A percentile compares a stretch with the other conserved stretches of the same genome.
phyloP scores from a whole-genome alignment of 805 yeast genomes.

The Yarrowia bubula region DNA sequence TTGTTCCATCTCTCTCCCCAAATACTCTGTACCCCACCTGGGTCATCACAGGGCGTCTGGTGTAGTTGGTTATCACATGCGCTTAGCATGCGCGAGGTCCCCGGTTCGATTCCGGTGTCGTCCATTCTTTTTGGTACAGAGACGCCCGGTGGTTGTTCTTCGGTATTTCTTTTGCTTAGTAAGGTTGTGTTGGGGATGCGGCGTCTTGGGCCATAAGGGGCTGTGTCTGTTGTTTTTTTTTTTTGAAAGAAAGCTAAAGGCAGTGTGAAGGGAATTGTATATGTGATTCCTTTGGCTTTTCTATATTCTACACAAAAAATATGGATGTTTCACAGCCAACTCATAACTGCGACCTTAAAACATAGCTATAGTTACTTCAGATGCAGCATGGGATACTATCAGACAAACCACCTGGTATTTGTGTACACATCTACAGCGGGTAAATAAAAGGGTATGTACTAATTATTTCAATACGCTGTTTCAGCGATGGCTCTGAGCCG shows the following conservation, averaged over 20 bases:
- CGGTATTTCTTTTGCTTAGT: not conserved
- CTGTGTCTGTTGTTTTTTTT: not conserved
- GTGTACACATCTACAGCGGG: not conserved
- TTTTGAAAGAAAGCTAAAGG: no score
- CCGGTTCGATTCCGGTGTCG: slow-evolving; percentile 28
- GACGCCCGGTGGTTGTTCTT: not conserved
- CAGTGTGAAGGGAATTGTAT: no score
- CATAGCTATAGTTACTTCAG: no score
- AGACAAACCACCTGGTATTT: no score
- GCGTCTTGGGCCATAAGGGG: no score
- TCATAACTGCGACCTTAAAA: no score
- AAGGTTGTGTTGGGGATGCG: no score
- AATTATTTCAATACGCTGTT: not conserved
- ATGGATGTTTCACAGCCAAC: no score
- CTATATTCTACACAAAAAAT: no score
- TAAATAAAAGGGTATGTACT: not conserved
- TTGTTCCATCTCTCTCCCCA: not conserved
- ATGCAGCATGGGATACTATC: no score
- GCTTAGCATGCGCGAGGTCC: slow-evolving; percentile 28
- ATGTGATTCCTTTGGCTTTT: no score
- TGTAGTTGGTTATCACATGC: slow-evolving; percentile 28
- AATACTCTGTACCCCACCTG: not conserved
- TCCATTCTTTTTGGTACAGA: not conserved
- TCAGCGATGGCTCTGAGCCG: no score
- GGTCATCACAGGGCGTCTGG: slow-evolving; percentile 24